Percentiles rank a stretch among this genome's conserved stretches.
phyloP scores from a whole-genome alignment of 108 stramenopile genomes.

The Heterococcus sp. region DNA sequence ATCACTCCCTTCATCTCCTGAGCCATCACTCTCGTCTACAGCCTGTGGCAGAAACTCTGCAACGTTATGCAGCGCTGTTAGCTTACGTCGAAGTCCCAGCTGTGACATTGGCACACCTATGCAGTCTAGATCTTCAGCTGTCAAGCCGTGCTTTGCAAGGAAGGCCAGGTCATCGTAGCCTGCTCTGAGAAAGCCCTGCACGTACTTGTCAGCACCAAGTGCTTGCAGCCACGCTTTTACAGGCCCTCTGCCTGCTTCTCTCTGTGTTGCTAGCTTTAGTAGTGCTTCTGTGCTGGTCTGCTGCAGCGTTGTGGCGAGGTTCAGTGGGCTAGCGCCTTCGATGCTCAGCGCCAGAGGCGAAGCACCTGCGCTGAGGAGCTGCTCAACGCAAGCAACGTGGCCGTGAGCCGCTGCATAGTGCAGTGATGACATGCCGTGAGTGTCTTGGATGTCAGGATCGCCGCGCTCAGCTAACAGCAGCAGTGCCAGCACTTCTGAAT shows the following conservation, averaged over 20 bases:
- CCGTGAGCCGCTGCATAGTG: slow-evolving; percentile 45
- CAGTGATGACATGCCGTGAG: slow-evolving; percentile 24
- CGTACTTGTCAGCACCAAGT: slow-evolving; percentile 13
- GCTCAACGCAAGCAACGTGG: slow-evolving; percentile 16
- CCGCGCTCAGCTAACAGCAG: slow-evolving; percentile 17
- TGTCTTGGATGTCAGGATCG: slow-evolving; percentile 17
- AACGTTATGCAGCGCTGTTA: slow-evolving; percentile 19
- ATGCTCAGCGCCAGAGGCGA: neutral
- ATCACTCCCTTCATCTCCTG: no score
- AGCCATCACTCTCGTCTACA: neutral
- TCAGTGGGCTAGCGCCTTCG: slow-evolving; percentile 3
- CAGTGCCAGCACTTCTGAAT: neutral
- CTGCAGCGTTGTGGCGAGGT: slow-evolving; percentile 7
- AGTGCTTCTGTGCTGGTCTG: slow-evolving; percentile 3
- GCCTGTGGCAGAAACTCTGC: slow-evolving; percentile 1
- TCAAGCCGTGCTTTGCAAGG: slow-evolving; percentile 23
- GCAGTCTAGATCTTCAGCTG: slow-evolving; percentile 26
- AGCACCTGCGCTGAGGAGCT: slow-evolving; percentile 39
- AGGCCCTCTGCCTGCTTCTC: neutral
- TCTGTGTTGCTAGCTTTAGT: neutral
- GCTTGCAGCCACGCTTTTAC: slow-evolving; percentile 26
- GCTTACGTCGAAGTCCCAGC: slow-evolving; percentile 27
- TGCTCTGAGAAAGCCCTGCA: slow-evolving; percentile 6
- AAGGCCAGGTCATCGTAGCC: slow-evolving; percentile 37
- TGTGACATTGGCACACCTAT: slow-evolving; percentile 21